A percentile compares a stretch with the other conserved stretches of the same genome.
Evolutionary conservation across 2,329 filamentous ascomycete genomes (phyloP).

Genomic region (Claviceps capensis): DNA sequence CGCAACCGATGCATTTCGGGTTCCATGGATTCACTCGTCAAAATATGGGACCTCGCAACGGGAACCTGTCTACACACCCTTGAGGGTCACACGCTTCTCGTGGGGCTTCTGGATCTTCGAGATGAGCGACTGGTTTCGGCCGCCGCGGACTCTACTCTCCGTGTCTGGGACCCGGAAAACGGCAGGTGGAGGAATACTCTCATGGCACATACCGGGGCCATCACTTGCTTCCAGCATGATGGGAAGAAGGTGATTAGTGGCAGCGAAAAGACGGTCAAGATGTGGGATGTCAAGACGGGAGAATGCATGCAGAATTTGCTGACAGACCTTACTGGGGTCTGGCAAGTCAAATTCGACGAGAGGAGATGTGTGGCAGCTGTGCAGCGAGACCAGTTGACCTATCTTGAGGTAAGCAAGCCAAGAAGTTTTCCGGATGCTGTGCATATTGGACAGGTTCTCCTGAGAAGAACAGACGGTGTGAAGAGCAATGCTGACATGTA

Average conservation of each 20-base stretch:
- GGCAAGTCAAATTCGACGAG: slow-evolving; percentile 98
- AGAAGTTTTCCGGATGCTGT: not conserved
- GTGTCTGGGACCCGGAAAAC: slow-evolving; percentile 93
- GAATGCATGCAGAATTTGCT: slow-evolving; percentile 87
- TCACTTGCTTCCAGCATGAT: slow-evolving; percentile 98
- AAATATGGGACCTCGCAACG: slow-evolving; percentile 89
- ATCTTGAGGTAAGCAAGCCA: slow-evolving; percentile 71
- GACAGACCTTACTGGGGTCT: slow-evolving; percentile 89
- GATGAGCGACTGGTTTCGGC: slow-evolving; percentile 87
- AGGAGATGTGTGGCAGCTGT: slow-evolving; percentile 91
- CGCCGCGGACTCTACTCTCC: slow-evolving; percentile 84
- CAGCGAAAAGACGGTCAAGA: slow-evolving; percentile 89
- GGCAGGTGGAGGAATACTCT: slow-evolving; percentile 83
- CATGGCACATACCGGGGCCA: slow-evolving; percentile 88
- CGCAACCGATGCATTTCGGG: slow-evolving; percentile 94
- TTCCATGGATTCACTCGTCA: slow-evolving; percentile 96
- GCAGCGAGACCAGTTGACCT: slow-evolving; percentile 82
- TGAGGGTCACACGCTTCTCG: slow-evolving; percentile 83
- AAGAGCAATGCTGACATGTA: not conserved
- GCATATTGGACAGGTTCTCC: too few species aligned
- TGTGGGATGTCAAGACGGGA: slow-evolving; percentile 93
- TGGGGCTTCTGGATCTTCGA: slow-evolving; percentile 79
- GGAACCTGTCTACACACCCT: slow-evolving; percentile 77
- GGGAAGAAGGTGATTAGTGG: slow-evolving; percentile 93
- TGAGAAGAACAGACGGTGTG: too few species aligned